phyloP scores from a whole-genome alignment of 2,329 filamentous ascomycete species.

The Penicillium sp. region DNA sequence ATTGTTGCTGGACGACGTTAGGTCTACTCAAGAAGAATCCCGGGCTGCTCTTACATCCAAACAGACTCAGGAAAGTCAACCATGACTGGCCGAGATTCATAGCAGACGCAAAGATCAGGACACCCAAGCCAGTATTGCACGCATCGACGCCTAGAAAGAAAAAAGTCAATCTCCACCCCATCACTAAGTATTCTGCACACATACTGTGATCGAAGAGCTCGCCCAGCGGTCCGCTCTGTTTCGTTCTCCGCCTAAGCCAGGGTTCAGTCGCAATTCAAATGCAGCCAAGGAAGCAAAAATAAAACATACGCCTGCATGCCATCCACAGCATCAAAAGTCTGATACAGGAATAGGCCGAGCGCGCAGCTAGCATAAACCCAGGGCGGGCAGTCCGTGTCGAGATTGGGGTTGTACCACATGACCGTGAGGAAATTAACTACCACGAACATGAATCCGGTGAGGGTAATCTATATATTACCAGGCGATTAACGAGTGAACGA shows the following conservation, averaged over 20 bases:
- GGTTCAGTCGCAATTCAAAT: constrained; percentile 5
- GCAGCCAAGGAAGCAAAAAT: constrained; percentile 42
- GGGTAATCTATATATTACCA: constrained; percentile 62
- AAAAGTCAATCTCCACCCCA: not conserved
- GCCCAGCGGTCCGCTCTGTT: constrained; percentile 87
- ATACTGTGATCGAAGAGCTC: constrained; percentile 93
- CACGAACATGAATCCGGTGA: constrained; percentile 87
- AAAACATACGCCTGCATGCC: constrained; percentile 82
- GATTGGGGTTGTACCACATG: constrained; percentile 91
- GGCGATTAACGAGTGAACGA: not conserved
- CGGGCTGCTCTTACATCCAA: constrained; percentile 63
- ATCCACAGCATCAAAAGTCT: constrained; percentile 97
- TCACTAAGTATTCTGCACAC: constrained; percentile 10
- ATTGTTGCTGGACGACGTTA: constrained; percentile 60
- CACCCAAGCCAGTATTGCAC: constrained; percentile 91
- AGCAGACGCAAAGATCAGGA: constrained; percentile 83
- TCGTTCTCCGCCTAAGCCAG: constrained; percentile 68
- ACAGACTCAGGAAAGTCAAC: constrained; percentile 80
- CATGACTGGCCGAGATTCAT: constrained; percentile 93
- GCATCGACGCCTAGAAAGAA: constrained; percentile 69
- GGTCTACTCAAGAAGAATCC: not conserved
- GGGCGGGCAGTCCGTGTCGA: constrained; percentile 86
- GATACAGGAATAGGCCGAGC: constrained; percentile 86
- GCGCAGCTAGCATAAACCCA: constrained; percentile 98
- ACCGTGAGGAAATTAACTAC: constrained; percentile 85